Percentiles rank a stretch among this genome's conserved stretches.
Evolutionary conservation across 2,329 filamentous ascomycete genomes (phyloP).

Genomic region (Magnaporthales sp.): DNA sequence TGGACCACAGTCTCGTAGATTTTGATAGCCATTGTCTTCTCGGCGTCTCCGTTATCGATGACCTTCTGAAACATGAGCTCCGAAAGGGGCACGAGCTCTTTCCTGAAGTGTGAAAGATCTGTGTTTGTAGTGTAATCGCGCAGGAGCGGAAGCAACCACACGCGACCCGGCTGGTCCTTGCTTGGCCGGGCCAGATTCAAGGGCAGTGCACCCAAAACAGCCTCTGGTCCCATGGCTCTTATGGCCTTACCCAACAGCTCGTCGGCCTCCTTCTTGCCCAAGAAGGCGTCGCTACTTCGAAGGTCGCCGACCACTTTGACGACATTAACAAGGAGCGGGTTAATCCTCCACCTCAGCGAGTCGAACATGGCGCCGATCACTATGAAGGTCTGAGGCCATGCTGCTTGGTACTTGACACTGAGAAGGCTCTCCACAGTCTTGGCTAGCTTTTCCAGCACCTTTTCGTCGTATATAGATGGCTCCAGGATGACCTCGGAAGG

Average conservation of each 20-base stretch:
- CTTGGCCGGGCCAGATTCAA: constrained; percentile 75
- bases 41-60: constrained; percentile 67
- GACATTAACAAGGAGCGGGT: constrained; percentile 67
- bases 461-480: constrained; percentile 88
- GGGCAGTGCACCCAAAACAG: constrained; percentile 73
- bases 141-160: constrained; percentile 90
- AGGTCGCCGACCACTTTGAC: constrained; percentile 78
- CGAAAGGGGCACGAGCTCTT: constrained; percentile 81
- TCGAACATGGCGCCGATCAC: constrained; percentile 84
- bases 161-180: constrained; percentile 71
- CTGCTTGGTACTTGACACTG: constrained; percentile 84
- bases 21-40: constrained; percentile 94
- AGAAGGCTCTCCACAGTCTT: constrained; percentile 66
- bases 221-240: constrained; percentile 80
- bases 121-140: constrained; percentile 88
- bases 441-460: constrained; percentile 73
- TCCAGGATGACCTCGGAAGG: constrained; percentile 76
- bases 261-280: constrained; percentile 91
- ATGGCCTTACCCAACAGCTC: constrained; percentile 82
- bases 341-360: constrained; percentile 72
- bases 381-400: constrained; percentile 91
- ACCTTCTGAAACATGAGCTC: constrained; percentile 85
- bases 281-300: constrained; percentile 78
- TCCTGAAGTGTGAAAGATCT: constrained; percentile 73
- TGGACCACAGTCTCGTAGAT: constrained; percentile 95